Conservation (phyloP, 257 asterid species). For the Plantago major region DNA sequence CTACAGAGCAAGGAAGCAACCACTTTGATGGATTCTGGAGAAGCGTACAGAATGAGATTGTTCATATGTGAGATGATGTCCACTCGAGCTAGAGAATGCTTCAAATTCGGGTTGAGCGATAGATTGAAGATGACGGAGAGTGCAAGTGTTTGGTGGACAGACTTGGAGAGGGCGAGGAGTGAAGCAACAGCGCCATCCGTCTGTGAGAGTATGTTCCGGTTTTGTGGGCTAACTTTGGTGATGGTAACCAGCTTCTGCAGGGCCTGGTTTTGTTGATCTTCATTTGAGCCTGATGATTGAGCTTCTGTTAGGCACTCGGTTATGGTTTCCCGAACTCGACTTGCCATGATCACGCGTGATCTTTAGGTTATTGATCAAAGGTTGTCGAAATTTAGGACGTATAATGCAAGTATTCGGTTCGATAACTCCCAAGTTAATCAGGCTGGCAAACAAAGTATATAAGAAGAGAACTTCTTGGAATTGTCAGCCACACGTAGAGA, state of each 20-base stretch:
- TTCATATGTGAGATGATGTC: constrained; percentile 48
- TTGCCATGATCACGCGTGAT: constrained; percentile 21
- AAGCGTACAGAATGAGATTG: constrained; percentile 21
- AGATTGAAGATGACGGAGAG: constrained; percentile 69
- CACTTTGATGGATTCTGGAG: constrained; percentile 39
- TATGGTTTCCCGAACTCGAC: constrained; percentile 38
- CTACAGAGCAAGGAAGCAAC: constrained; percentile 77
- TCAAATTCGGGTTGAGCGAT: constrained; percentile 64
- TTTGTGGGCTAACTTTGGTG: constrained; percentile 69
- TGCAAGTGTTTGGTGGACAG: constrained; percentile 40
- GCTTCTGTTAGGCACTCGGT: constrained; percentile 39
- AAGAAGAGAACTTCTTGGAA: too few relatives aligned
- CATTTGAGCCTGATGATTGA: constrained; percentile 24
- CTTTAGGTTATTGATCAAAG: too few relatives aligned
- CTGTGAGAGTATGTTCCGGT: constrained; percentile 56
- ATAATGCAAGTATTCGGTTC: too few relatives aligned
- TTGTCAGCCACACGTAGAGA: too few relatives aligned
- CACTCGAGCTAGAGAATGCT: constrained; percentile 48
- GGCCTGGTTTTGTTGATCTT: constrained; percentile 36
- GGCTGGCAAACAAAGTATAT: too few relatives aligned
- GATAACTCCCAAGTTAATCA: too few relatives aligned
- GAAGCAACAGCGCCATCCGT: constrained; percentile 44
- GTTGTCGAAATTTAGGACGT: too few relatives aligned
- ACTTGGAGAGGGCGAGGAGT: constrained; percentile 43
- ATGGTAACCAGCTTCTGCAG: constrained; percentile 50